Conservation (phyloP, 768 basidiomycete species). For the Termitomyces eurrhizus region DNA sequence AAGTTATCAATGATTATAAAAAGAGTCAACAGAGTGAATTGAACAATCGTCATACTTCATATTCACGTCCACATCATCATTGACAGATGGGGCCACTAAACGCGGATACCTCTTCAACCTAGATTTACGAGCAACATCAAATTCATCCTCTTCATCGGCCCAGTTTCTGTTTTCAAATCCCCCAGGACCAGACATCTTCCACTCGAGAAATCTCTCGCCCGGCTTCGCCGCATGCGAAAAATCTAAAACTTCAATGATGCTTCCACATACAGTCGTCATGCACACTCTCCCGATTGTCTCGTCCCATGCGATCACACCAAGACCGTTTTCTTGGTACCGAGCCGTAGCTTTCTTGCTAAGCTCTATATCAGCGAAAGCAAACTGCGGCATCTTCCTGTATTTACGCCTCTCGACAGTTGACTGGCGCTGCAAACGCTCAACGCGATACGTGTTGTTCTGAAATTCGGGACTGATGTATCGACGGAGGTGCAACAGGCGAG, state of each 20-base stretch:
- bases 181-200: conserved; percentile 25
- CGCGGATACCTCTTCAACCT: not conserved
- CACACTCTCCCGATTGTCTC: conserved; percentile 60
- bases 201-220: conserved; percentile 25
- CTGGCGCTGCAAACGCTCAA: conserved; percentile 1
- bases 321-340: conserved; percentile 22
- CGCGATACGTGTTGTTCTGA: not conserved
- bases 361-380: conserved; percentile 14
- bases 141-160: not conserved
- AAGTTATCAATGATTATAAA: not conserved
- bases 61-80: not conserved
- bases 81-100: not conserved
- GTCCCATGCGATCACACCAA: conserved; percentile 60
- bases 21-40: not conserved
- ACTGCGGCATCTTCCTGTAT: conserved; percentile 17
- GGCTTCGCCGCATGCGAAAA: conserved; percentile 30
- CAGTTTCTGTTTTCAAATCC: not conserved
- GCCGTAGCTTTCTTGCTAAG: conserved; percentile 10
- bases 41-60: not conserved
- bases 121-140: not conserved
- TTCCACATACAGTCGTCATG: conserved; percentile 37
- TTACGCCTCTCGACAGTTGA: conserved; percentile 17
- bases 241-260: conserved; percentile 45
- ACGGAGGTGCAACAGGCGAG: conserved; percentile 30
- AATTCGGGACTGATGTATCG: conserved; percentile 32